Conservation (phyloP, 2,329 filamentous ascomycete species). For the Beauveria sp. region DNA sequence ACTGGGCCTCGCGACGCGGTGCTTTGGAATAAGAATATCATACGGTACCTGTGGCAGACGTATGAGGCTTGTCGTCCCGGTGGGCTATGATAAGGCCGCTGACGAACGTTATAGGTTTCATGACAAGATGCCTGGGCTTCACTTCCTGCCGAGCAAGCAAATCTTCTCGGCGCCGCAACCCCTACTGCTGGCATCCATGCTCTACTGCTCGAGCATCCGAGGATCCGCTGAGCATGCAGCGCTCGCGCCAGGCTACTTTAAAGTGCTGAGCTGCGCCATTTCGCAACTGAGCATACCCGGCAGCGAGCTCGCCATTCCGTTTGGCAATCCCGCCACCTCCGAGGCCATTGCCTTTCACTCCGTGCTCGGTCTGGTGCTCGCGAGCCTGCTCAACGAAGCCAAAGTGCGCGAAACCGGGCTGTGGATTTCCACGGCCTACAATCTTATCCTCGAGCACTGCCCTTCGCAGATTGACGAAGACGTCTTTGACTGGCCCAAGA, state of each 20-base stretch:
- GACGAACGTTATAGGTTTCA: slow-evolving; percentile 29
- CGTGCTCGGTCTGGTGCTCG: slow-evolving; percentile 33
- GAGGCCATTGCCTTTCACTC: slow-evolving; percentile 36
- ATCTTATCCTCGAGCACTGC: slow-evolving; percentile 33
- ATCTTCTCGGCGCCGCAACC: slow-evolving; percentile 34
- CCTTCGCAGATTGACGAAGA: slow-evolving; percentile 29
- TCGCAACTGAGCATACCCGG: slow-evolving; percentile 31
- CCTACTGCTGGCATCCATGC: slow-evolving; percentile 34
- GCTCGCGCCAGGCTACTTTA: slow-evolving; percentile 31
- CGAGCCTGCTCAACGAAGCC: slow-evolving; percentile 33
- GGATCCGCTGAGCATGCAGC: slow-evolving; percentile 26
- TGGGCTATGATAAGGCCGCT: not conserved
- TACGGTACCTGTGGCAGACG: slow-evolving; percentile 28
- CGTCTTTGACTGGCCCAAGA: slow-evolving; percentile 31
- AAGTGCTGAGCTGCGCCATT: slow-evolving; percentile 30
- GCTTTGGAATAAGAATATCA: slow-evolving; percentile 25
- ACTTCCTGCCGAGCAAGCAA: slow-evolving; percentile 36
- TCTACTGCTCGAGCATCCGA: slow-evolving; percentile 33
- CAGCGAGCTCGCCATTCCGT: slow-evolving; percentile 20
- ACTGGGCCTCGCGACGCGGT: slow-evolving; percentile 17
- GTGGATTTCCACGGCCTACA: slow-evolving; percentile 36
- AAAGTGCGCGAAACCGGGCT: slow-evolving; percentile 33
- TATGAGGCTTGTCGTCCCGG: not conserved
- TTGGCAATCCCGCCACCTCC: slow-evolving; percentile 16
- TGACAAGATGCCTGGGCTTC: slow-evolving; percentile 35